Evolutionary conservation across 2,329 filamentous ascomycete genomes (phyloP).

Genomic region (Didymella exigua): DNA sequence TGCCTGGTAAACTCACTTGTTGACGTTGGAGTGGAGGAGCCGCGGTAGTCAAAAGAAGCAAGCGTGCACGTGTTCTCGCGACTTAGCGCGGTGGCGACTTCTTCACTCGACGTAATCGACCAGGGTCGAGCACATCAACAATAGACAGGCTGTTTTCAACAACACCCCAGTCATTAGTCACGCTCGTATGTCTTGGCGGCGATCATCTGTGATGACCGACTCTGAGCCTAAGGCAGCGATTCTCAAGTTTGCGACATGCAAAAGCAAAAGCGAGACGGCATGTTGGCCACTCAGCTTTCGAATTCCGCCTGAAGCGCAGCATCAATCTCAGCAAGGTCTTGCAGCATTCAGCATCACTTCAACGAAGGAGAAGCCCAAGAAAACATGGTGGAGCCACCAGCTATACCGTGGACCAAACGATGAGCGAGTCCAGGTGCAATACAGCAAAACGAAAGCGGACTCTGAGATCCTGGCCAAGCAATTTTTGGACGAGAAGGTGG

Average conservation of each 20-base stretch:
- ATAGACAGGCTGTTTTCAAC: neutral
- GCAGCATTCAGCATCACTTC: slow-evolving; percentile 14
- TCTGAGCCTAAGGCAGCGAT: neutral
- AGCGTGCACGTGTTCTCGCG: slow-evolving; percentile 9
- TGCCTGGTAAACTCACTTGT: neutral
- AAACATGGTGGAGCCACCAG: slow-evolving; percentile 67
- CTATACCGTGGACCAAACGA: slow-evolving; percentile 66
- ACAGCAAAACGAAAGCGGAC: slow-evolving; percentile 71
- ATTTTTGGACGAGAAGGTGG: slow-evolving; percentile 70
- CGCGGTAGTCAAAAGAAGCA: neutral
- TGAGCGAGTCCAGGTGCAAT: slow-evolving; percentile 71
- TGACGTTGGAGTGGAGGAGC: neutral
- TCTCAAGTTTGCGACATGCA: neutral
- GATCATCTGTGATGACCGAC: neutral
- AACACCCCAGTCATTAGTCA: neutral
- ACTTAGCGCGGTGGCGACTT: slow-evolving; percentile 9
- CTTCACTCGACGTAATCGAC: neutral
- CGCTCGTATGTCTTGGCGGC: neutral
- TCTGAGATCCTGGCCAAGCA: slow-evolving; percentile 70
- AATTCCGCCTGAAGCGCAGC: slow-evolving; percentile 22
- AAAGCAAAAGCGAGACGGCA: neutral
- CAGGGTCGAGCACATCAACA: neutral
- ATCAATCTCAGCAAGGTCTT: slow-evolving; percentile 18
- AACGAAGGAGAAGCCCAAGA: neutral
- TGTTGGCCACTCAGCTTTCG: slow-evolving; percentile 31